Evolutionary conservation across 345 rosid genomes (phyloP), one percentile per base, ranked within the genome.

Genomic region (Dipteronia dyeriana): DNA sequence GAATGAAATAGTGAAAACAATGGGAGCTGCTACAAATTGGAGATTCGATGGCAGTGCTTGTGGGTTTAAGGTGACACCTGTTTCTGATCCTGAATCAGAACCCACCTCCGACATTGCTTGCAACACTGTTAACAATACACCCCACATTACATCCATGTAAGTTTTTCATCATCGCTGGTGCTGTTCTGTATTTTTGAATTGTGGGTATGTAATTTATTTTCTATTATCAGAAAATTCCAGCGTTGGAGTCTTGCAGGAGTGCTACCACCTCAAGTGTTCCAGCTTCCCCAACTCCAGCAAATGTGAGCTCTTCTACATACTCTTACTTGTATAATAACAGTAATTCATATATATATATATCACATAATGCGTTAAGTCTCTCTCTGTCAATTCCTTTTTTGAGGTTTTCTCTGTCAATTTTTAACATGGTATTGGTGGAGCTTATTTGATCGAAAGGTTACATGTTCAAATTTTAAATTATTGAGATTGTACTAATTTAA

Each of bases 231-330:
- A 51, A 53, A 17, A 61, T 82, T 94, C 41, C 87, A 86, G 86
- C 74, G 65, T 60, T 79, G 71, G 65, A 92, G 77, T 73, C 97
- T 94, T 76, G 85, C 92, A 0, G 98, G 98, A 67, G 79, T 76
- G 67, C 94, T 92, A 34, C 94, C 97, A 53, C 84, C 90, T 65
- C 86, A 90, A 75, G 74, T 92, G 23, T 80, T 85, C 9, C 80
- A 78, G 82, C 96, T 94, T 78, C 87, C 80, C 16, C 82, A 83
- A 74, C 87, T 94, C 70, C 68, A 83, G 74, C 22, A 7, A 16
- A 82, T 92, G 97, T 92, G 80, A 89, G 91, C 10, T 47, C 6
- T 19, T 51, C 16, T 6, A 51, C 19, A 14, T 51, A 16, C 57
- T 51, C 57, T 14, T 51, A 3, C 54, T 13, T 13, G 19, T 51